These are phyloP conservation scores for Ophiostoma tasmaniense DNA, from an alignment of 2,329 filamentous ascomycete species.

Conservation along the genomic window DNA sequence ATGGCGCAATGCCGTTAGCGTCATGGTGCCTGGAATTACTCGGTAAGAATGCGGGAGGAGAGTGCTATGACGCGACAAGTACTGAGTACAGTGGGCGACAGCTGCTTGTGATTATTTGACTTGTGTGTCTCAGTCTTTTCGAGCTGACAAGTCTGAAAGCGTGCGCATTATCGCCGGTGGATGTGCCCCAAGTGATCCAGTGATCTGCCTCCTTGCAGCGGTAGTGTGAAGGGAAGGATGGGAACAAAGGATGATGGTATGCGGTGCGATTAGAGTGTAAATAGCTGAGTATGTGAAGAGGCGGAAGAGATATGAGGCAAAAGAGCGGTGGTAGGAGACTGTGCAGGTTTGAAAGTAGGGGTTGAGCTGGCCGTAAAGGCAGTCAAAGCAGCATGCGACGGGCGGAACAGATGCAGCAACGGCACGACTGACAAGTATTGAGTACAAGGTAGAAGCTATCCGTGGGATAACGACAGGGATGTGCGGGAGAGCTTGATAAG, in stretches of 20 bases:
- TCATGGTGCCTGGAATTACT: neutral
- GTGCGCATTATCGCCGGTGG: neutral
- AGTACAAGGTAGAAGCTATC: neutral
- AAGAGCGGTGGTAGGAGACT: neutral
- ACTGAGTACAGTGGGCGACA: neutral
- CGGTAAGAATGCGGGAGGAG: neutral
- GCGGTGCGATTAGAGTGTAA: neutral
- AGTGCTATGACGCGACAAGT: neutral
- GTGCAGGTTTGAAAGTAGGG: neutral
- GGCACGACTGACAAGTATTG: neutral
- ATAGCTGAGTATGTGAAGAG: neutral
- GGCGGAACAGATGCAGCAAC: neutral
- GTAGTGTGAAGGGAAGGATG: neutral
- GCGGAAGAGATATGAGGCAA: neutral
- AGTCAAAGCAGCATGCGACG: neutral
- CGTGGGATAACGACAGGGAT: neutral
- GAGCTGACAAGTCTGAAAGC: neutral
- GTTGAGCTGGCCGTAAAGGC: neutral
- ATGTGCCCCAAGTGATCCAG: neutral
- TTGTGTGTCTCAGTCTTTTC: neutral
- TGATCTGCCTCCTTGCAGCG: neutral
- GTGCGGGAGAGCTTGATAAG: neutral
- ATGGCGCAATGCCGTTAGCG: slow-evolving; percentile 1
- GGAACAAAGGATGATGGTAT: neutral
- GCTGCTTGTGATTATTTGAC: neutral